Base-by-base conservation (phyloP, 2,329 filamentous ascomycete species). In the Sporothrix euskadiensis region DNA sequence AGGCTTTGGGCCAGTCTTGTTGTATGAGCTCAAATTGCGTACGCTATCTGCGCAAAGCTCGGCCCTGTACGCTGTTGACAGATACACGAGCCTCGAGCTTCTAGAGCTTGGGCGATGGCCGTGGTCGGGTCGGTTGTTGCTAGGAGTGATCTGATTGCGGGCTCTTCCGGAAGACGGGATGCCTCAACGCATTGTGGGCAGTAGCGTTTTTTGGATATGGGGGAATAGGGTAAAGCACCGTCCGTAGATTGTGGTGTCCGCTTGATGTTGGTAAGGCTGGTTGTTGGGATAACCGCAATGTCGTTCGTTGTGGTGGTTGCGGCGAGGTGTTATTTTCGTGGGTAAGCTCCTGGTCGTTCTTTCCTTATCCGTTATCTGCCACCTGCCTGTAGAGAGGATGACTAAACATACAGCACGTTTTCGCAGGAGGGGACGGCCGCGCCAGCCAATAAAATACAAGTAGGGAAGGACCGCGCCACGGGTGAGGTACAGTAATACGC, bases 281-380 rank as follows among this genome's bases (percentile, higher is more conserved):
- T 19, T 8, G 26, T 52, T 7, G 41, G 52, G 8, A 26, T 26
- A 3, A 49, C 19, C 16, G 44, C 39, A 19, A 69, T 69, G 32
- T 39, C 22, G 59, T 68, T 22, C 30, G 47, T 68, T 5, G 49
- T 61, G 19, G 47, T 30, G 52, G 59, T 71, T 71, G 41, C 49
- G 56, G 69, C 69, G 54, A 75, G 59, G 73, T 74, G 73, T 74
- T 71, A 73, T 73, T 73, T 74, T 74, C 73, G 61, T 9, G 32
- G 54, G 69, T 44, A 71, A 39, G 65, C 66, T 52, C 12, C 30
- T 6, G 26, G 26, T 49, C n/a, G 56, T 47, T 56, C 32, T 16
- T 65, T 30, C 66, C 71, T 63, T 69, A 69, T 61, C 72, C 66
- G 56, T 57, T 70, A 70, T 35, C 65, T 44, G 44, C 16, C 32